Base-by-base conservation (phyloP, 2,329 filamentous ascomycete species). In the Cladosporium velox region DNA sequence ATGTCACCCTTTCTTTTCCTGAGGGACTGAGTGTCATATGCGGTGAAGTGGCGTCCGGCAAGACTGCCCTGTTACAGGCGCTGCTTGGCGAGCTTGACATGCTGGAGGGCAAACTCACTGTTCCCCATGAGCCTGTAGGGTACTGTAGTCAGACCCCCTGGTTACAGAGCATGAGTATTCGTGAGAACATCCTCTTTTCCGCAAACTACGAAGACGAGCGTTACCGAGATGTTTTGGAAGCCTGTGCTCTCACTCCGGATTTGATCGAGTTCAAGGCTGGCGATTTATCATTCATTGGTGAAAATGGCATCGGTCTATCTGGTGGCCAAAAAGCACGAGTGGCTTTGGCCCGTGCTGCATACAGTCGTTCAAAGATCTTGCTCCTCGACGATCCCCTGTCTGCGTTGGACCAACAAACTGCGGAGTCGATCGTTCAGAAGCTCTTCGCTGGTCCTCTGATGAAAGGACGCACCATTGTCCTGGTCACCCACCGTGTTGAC, bases 151-250 rank as follows among this genome's bases (percentile, higher is more conserved):
- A 90, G 69, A 87, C 84, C 5, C 87, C 88, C 1, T 90, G 88
- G 88, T 78, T 90, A 1, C 87, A 90, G 70, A 90, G 86, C 67
- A 90, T 89, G 87, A 89, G 83, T 66, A 88, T 90, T 30, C 83
- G 87, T 30, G 87, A 90, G 51, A 90, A 90, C 68, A 90, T 90
- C 32, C 77, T 90, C 0, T 90, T 90, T 75, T 86, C 84, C 5
- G 82, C 84, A 3, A 83, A 84, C 0, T 89, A 93, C 72, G 90
- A 96, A 67, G 88, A 91, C 67, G 79, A 81, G 18, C 82, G 86
- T 71, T 97, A 84, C 82, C 85, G 87, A 65, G 84, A 89, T 44
- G 89, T 93, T n/a, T 73, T 90, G 2, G 86, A 89, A 66, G 86
- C 83, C 4, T 90, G 88, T 72, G 86, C 86, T 3, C 76, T 90